Conservation (phyloP, 2,329 filamentous ascomycete genomes). For the Immersiporthe knoxdaviesiana region DNA sequence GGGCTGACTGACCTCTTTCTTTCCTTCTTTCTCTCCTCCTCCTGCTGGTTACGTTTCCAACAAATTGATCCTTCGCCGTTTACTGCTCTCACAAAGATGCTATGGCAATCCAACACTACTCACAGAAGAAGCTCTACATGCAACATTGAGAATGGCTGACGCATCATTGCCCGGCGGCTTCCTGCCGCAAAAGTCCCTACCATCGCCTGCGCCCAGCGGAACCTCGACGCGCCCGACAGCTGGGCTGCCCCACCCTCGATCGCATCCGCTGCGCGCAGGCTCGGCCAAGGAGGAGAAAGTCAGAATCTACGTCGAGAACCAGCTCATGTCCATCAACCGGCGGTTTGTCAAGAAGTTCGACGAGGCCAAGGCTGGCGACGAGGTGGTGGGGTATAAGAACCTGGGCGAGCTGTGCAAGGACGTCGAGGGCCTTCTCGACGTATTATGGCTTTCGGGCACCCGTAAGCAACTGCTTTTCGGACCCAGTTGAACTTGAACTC, state of each 20-base stretch:
- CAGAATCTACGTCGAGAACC: constrained; percentile 59
- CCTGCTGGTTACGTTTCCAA: neutral
- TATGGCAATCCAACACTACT: constrained; percentile 16
- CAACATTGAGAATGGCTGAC: constrained; percentile 35
- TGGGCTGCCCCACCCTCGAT: constrained; percentile 59
- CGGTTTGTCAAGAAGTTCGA: constrained; percentile 65
- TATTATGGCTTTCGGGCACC: constrained; percentile 86
- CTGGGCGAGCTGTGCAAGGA: constrained; percentile 75
- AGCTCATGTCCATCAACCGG: constrained; percentile 56
- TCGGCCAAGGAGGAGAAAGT: constrained; percentile 64
- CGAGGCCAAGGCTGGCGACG: constrained; percentile 48
- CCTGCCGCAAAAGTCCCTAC: constrained; percentile 48
- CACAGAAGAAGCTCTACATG: neutral
- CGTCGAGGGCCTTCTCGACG: constrained; percentile 73
- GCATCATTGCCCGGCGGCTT: constrained; percentile 50
- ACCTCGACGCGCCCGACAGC: constrained; percentile 46
- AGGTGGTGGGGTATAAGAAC: constrained; percentile 56
- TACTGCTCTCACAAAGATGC: constrained; percentile 17
- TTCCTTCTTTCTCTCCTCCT: neutral
- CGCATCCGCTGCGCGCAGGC: constrained; percentile 55
- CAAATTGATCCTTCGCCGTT: neutral
- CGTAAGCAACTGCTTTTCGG: constrained; percentile 57
- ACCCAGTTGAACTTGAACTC: too few species aligned
- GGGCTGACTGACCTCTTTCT: neutral
- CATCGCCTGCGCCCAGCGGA: constrained; percentile 59